phyloP scores from a whole-genome alignment of 495 filamentous ascomycete genomes.

The Immersiella caudata region DNA sequence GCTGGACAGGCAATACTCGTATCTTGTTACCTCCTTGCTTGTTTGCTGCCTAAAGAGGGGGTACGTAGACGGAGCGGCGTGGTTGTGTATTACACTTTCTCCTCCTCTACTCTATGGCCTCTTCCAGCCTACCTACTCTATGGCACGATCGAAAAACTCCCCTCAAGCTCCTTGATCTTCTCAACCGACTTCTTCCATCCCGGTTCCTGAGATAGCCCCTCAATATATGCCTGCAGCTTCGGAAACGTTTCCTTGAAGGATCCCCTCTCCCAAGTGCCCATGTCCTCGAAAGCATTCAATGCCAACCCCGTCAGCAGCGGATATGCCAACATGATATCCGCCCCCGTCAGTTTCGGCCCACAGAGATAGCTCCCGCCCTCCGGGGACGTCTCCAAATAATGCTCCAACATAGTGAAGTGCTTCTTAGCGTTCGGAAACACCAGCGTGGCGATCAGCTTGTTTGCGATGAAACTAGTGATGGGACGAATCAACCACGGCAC shows the following conservation, averaged over 20 bases:
- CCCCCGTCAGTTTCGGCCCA: constrained; percentile 69
- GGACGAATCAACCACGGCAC: constrained; percentile 84
- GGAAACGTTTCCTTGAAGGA: constrained; percentile 36
- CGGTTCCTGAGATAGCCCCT: constrained; percentile 60
- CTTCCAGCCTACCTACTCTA: neutral
- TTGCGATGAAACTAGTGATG: constrained; percentile 64
- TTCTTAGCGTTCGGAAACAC: constrained; percentile 65
- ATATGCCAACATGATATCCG: constrained; percentile 79
- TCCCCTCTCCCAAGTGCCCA: constrained; percentile 40
- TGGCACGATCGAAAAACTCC: constrained; percentile 47
- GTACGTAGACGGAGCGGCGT: no score
- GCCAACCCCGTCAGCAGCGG: constrained; percentile 65
- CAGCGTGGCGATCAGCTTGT: constrained; percentile 60
- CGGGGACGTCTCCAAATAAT: constrained; percentile 67
- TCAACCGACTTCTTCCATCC: constrained; percentile 59
- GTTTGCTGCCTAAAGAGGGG: no score
- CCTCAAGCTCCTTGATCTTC: constrained; percentile 67
- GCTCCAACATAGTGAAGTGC: constrained; percentile 73
- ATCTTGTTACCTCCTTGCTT: no score
- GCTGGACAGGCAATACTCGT: no score
- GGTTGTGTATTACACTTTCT: no score
- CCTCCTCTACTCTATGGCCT: neutral
- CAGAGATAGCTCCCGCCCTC: constrained; percentile 67
- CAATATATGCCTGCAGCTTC: constrained; percentile 63
- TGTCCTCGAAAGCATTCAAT: constrained; percentile 55